A percentile compares a stretch with the other conserved stretches of the same genome.
Conservation (phyloP, 140 eudicot genomes). For the Bidens hawaiensis region DNA sequence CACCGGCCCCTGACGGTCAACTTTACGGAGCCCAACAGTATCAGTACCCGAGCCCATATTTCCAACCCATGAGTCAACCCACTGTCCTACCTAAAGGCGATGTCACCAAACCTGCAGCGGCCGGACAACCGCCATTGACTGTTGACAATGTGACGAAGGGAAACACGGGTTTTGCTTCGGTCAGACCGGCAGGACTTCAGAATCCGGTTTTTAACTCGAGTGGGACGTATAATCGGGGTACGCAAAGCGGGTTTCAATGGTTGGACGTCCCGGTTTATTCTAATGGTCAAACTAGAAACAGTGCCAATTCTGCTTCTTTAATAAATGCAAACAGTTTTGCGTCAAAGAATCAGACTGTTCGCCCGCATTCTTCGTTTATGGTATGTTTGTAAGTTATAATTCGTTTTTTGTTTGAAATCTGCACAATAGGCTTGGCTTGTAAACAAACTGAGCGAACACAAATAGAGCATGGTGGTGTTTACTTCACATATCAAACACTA, state of each 20-base stretch:
- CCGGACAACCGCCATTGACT: slow-evolving; percentile 35
- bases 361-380: slow-evolving; percentile 46
- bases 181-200: slow-evolving; percentile 44
- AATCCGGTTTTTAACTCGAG: slow-evolving; percentile 46
- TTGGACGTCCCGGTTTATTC: slow-evolving; percentile 42
- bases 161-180: slow-evolving; percentile 27
- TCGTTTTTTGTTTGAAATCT: not conserved
- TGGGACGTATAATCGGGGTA: too few species aligned
- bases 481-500: too few species aligned
- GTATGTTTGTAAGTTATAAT: slow-evolving; percentile 22
- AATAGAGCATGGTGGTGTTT: too few species aligned
- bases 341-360: slow-evolving; percentile 45
- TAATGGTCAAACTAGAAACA: slow-evolving; percentile 39
- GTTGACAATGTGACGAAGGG: slow-evolving; percentile 42
- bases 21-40: slow-evolving; percentile 70
- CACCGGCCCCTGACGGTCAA: slow-evolving; percentile 63
- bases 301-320: slow-evolving; percentile 25
- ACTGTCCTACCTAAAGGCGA: slow-evolving; percentile 49
- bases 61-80: slow-evolving; percentile 42
- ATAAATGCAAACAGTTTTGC: slow-evolving; percentile 33
- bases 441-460: too few species aligned
- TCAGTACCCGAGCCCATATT: slow-evolving; percentile 64
- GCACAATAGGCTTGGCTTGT: too few species aligned
- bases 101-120: slow-evolving; percentile 24
- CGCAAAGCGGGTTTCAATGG: slow-evolving; percentile 57